These are phyloP conservation scores for Cladosporium sp. DNA, from an alignment of 2,329 filamentous ascomycete species.

Conservation along the genomic window DNA sequence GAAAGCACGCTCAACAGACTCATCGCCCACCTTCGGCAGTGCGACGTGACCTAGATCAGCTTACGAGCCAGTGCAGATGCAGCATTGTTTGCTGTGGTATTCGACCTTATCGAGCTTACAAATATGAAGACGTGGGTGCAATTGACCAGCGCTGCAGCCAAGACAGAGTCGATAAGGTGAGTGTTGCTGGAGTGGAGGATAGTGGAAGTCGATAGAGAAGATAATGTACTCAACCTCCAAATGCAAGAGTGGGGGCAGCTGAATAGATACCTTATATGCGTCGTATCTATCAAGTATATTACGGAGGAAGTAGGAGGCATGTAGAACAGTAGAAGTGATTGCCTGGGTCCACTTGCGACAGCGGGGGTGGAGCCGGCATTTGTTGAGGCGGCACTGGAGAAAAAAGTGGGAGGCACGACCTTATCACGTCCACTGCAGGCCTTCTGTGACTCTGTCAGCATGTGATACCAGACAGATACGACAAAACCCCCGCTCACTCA, in stretches of 20 bases:
- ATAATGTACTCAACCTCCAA: no score
- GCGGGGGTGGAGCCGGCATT: slow-evolving; percentile 8
- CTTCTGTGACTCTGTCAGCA: neutral
- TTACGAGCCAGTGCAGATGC: neutral
- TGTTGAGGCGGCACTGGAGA: neutral
- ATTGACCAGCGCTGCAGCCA: neutral
- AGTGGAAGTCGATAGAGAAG: neutral
- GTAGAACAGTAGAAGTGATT: no score
- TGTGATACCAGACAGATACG: neutral
- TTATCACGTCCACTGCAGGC: slow-evolving; percentile 8
- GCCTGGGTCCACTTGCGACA: neutral
- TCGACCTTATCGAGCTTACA: neutral
- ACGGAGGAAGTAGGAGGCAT: no score
- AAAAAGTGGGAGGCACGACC: slow-evolving; percentile 2
- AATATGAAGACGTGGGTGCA: neutral
- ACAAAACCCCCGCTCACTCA: neutral
- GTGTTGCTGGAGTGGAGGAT: neutral
- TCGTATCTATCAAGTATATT: no score
- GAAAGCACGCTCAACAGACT: neutral
- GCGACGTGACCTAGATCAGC: neutral
- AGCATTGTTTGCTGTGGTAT: no score
- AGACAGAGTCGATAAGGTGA: neutral
- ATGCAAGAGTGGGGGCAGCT: no score
- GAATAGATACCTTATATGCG: no score
- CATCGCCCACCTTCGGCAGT: neutral